phyloP scores from a whole-genome alignment of 306 rosid species.

The Hippophae tibetana region DNA sequence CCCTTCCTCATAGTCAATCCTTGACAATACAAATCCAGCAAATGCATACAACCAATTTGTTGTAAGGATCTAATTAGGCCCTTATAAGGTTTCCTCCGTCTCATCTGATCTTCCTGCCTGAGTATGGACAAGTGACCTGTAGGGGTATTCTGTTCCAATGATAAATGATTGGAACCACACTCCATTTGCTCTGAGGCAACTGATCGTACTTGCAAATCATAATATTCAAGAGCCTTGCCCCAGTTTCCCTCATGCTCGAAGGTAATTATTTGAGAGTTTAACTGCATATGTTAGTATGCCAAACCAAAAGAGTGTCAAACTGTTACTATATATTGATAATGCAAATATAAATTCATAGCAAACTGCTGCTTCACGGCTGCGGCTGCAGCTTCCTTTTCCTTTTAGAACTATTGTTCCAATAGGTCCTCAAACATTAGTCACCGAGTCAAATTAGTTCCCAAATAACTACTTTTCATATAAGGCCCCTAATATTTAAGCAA shows the following conservation, averaged over 20 bases:
- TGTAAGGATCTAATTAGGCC: conserved; percentile 83
- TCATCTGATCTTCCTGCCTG: conserved; percentile 31
- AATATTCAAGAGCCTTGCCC: conserved; percentile 95
- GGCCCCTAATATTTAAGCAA: too few species aligned
- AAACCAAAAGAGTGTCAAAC: conserved; percentile 1
- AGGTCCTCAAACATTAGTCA: too few species aligned
- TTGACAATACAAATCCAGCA: conserved; percentile 78
- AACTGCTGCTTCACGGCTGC: too few species aligned
- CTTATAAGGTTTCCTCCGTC: conserved; percentile 59
- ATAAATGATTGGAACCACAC: conserved; percentile 30
- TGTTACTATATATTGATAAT: not conserved
- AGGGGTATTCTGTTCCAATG: conserved; percentile 28
- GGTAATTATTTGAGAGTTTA: conserved; percentile 71
- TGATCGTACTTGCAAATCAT: conserved; percentile 79
- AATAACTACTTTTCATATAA: too few species aligned
- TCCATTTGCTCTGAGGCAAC: conserved; percentile 33
- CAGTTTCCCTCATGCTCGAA: conserved; percentile 94
- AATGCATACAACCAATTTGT: conserved; percentile 78
- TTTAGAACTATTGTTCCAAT: too few species aligned
- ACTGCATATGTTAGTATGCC: conserved; percentile 39
- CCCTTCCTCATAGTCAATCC: conserved; percentile 68
- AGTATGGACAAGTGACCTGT: conserved; percentile 17
- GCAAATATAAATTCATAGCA: too few species aligned
- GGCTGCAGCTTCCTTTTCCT: too few species aligned
- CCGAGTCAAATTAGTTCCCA: too few species aligned